Percentiles rank a stretch among this genome's conserved stretches.
These are phyloP conservation scores for Thraustochytrium striatum DNA, from an alignment of 352 stramenopile species.

Conservation along the genomic window DNA sequence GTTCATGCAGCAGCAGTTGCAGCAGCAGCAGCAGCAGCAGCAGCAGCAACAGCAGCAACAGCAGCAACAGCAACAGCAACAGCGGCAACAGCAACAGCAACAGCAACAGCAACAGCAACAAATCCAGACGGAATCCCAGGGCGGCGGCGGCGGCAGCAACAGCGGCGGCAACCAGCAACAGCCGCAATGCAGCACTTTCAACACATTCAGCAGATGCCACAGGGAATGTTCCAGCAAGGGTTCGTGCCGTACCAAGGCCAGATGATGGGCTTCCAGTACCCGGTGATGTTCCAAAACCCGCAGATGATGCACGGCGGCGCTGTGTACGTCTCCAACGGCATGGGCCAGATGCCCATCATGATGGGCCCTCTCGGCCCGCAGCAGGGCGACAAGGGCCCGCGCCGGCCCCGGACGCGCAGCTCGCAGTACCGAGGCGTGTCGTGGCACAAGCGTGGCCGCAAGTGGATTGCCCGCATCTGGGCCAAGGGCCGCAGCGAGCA, in stretches of 20 bases:
- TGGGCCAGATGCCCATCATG: background rate
- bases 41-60: background rate
- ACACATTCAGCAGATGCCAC: background rate
- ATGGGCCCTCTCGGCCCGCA: background rate
- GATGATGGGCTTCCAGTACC: background rate
- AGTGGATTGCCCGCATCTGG: slow-evolving; percentile 38
- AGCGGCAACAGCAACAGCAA: background rate
- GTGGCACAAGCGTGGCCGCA: slow-evolving; percentile 38
- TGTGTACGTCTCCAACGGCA: background rate
- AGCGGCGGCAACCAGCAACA: background rate
- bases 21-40: slow-evolving; percentile 1
- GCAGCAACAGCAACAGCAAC: slow-evolving; percentile 2
- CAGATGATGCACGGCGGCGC: background rate
- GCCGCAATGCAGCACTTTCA: too few relatives aligned
- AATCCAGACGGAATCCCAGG: background rate
- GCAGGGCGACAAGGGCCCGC: background rate
- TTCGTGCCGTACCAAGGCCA: background rate
- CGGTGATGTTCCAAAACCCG: background rate
- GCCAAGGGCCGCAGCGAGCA: slow-evolving; percentile 16
- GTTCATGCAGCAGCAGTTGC: background rate
- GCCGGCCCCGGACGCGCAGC: background rate
- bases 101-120: background rate
- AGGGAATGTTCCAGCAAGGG: background rate
- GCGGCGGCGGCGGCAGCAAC: background rate
- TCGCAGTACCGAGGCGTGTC: slow-evolving; percentile 43